phyloP scores from a whole-genome alignment of 73 alveolate genomes.

The Symbiodinium pilosum region DNA sequence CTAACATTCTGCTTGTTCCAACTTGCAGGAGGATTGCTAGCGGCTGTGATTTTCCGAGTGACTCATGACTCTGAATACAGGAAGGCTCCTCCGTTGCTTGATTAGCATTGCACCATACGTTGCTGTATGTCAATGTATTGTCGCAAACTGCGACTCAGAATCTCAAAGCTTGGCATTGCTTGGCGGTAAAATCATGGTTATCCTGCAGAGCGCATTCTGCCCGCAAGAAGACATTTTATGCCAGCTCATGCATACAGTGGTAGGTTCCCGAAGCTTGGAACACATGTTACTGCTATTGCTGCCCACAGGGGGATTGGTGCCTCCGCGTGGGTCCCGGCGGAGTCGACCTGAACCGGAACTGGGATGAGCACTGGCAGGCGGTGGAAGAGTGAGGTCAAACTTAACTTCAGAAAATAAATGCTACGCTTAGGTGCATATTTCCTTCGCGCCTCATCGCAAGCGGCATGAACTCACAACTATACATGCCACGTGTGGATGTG shows the following conservation, averaged over 20 bases:
- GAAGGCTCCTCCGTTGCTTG: not conserved
- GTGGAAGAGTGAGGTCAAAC: not conserved
- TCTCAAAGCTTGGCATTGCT: no score
- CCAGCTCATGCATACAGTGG: no score
- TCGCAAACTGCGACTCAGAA: no score
- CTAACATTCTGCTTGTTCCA: constrained; percentile 56
- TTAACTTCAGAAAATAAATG: not conserved
- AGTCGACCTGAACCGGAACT: constrained; percentile 92
- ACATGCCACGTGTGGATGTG: no score
- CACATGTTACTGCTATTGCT: no score
- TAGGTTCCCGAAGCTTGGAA: no score
- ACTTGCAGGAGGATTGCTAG: constrained; percentile 61
- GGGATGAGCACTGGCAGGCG: constrained; percentile 95
- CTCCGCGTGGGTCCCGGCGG: constrained; percentile 55
- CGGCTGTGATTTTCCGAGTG: constrained; percentile 18
- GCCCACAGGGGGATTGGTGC: constrained; percentile 86
- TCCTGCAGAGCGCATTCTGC: no score
- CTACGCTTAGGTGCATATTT: not conserved
- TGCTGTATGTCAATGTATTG: no score
- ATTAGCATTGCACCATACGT: not conserved
- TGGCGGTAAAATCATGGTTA: no score
- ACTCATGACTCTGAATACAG: not conserved
- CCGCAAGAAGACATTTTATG: no score
- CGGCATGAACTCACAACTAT: no score
- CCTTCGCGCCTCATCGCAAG: not conserved